Conservation (phyloP, 495 filamentous ascomycete genomes). For the Aeminium ludgeri region DNA sequence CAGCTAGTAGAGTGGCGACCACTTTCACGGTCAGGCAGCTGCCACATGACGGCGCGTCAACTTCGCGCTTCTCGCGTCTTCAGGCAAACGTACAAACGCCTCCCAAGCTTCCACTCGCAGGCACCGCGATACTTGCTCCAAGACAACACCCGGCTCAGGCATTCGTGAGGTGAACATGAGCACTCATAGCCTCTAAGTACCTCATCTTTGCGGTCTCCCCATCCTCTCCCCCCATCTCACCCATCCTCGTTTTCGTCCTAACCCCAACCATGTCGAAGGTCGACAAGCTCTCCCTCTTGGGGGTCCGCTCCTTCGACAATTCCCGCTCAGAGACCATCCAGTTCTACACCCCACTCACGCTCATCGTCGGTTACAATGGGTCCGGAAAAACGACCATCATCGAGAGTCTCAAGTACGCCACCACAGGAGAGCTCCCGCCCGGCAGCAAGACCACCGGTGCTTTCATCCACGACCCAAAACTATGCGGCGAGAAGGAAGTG, state of each 20-base stretch:
- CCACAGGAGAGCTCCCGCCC: constrained; percentile 81
- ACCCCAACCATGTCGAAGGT: constrained; percentile 42
- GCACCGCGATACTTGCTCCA: no score
- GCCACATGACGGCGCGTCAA: no score
- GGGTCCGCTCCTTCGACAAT: constrained; percentile 85
- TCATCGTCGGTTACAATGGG: constrained; percentile 94
- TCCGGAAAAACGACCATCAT: constrained; percentile 98
- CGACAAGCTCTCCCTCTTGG: constrained; percentile 49
- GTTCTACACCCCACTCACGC: constrained; percentile 76
- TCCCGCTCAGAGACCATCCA: constrained; percentile 60
- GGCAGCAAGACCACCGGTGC: constrained; percentile 79
- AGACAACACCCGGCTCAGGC: no score
- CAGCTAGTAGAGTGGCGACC: no score
- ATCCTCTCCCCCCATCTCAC: neutral
- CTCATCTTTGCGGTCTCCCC: no score
- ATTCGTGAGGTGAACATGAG: no score
- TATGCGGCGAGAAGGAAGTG: constrained; percentile 80
- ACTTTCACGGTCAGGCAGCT: no score
- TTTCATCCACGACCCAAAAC: constrained; percentile 91
- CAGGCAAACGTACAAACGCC: no score
- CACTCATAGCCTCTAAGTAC: no score
- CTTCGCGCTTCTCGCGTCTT: no score
- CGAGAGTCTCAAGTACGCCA: constrained; percentile 96
- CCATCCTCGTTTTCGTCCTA: no score
- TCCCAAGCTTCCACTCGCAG: no score